These are phyloP conservation scores for Diaporthe helianthi DNA, from an alignment of 2,329 filamentous ascomycete species.

Conservation along the genomic window DNA sequence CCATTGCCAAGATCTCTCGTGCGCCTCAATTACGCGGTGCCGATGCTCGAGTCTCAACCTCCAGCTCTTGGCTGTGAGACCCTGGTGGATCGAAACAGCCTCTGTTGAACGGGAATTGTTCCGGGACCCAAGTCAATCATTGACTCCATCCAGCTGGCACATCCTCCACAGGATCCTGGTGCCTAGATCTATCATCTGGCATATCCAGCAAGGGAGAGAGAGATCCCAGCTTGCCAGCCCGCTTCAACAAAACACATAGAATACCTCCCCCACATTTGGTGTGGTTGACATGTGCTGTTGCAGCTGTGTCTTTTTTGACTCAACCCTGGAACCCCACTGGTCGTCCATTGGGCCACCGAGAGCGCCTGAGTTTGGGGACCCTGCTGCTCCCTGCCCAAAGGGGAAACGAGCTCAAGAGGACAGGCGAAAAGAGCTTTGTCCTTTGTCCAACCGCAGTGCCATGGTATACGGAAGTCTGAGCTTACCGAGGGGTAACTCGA, in stretches of 20 bases:
- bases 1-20: slow-evolving; percentile 13
- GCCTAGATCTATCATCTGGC: slow-evolving; percentile 4
- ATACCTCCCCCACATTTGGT: neutral
- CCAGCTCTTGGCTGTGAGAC: slow-evolving; percentile 26
- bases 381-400: slow-evolving; percentile 23
- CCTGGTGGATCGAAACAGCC: slow-evolving; percentile 13
- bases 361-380: neutral
- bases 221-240: neutral
- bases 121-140: slow-evolving; percentile 4
- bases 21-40: slow-evolving; percentile 12
- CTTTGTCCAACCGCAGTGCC: slow-evolving; percentile 29
- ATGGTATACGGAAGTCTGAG: slow-evolving; percentile 29
- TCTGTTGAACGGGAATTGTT: slow-evolving; percentile 20
- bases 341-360: slow-evolving; percentile 3
- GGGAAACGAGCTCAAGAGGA: slow-evolving; percentile 29
- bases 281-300: slow-evolving; percentile 19
- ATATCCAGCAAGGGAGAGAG: neutral
- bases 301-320: slow-evolving; percentile 22
- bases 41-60: slow-evolving; percentile 11
- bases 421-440: slow-evolving; percentile 11
- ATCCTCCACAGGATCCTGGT: neutral
- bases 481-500: slow-evolving; percentile 16
- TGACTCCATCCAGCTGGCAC: slow-evolving; percentile 6
- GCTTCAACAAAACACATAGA: neutral
- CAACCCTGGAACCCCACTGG: slow-evolving; percentile 16